phyloP scores from a whole-genome alignment of 306 rosid genomes.

The Acacia melanoxylon region DNA sequence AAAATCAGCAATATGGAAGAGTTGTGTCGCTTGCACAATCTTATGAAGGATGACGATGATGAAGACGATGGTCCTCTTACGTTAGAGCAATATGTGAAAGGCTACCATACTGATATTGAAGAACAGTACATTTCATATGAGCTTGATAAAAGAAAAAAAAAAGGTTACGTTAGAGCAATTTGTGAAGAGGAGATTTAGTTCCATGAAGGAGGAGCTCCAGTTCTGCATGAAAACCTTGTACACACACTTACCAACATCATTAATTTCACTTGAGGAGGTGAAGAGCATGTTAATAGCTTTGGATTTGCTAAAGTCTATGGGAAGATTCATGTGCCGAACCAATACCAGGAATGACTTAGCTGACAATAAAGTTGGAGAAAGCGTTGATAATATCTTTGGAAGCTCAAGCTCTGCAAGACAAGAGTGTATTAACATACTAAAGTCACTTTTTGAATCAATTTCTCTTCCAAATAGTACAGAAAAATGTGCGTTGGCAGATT shows the following conservation, averaged over 20 bases:
- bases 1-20: background rate
- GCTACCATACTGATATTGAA: background rate
- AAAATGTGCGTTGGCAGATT: background rate
- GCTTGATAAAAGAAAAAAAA: background rate
- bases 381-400: background rate
- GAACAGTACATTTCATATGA: constrained; percentile 9
- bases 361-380: background rate
- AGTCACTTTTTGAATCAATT: constrained; percentile 31
- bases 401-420: background rate
- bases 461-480: background rate
- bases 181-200: constrained; percentile 26
- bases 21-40: background rate
- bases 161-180: constrained; percentile 25
- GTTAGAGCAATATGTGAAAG: constrained; percentile 26
- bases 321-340: constrained; percentile 24
- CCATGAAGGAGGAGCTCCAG: constrained; percentile 16
- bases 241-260: constrained; percentile 52
- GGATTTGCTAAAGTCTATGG: constrained; percentile 28
- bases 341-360: background rate
- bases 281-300: constrained; percentile 32
- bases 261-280: constrained; percentile 30
- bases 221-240: constrained; percentile 19
- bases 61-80: constrained; percentile 17
- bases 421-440: constrained; percentile 19
- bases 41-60: background rate